Evolutionary conservation across 345 rosid genomes (phyloP), one percentile per base, ranked within the genome.

Genomic region (Psidium guajava): DNA sequence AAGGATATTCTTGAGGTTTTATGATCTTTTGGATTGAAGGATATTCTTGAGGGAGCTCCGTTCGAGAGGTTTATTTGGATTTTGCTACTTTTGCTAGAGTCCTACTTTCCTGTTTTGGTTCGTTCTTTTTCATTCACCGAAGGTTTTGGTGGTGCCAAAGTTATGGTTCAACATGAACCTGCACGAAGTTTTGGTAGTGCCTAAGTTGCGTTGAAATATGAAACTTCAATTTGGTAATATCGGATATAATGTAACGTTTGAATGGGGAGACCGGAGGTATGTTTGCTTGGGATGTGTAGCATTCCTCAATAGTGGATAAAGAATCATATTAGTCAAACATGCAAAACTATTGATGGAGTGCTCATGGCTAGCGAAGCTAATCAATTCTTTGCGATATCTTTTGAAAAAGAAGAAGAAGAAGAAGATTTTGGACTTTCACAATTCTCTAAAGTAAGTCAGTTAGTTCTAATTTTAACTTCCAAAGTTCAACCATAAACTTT

Each of bases 281-380:
- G 91, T 91, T 91, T 93, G 47, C 88, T 93, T 24, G 99, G 98
- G 86, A 91, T 91, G 74, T 96, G 98, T 98, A 94, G 47, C 24
- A 36, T 69, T 69, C 77, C 77, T 69, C 24, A 47, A 36, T 69
- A 32, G 77, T 69, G 25, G 24, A 69, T 69, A 22, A 69, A 24
- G 77, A 32, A 36, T 32, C 77, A 6, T 32, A 69, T 20, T 47
- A 40, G 47, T 69, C 47, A 69, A 69, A 8, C 11, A 32, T 69
- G 13, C 47, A 7, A 18, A 69, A 69, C 47, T 69, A 22, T 69
- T 69, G 77, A 69, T 18, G 77, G 16, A 64, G 32, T 42, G 77
- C 77, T 64, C 12, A 16, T 64, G 44, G 11, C 24, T 64, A 44
- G 44, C 2, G 24, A 64, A 16, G 77, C 77, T 5, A 11, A 69